These are phyloP conservation scores for Incumbomyces lentus DNA, from an alignment of 2,329 filamentous ascomycete genomes.

Conservation along the genomic window DNA sequence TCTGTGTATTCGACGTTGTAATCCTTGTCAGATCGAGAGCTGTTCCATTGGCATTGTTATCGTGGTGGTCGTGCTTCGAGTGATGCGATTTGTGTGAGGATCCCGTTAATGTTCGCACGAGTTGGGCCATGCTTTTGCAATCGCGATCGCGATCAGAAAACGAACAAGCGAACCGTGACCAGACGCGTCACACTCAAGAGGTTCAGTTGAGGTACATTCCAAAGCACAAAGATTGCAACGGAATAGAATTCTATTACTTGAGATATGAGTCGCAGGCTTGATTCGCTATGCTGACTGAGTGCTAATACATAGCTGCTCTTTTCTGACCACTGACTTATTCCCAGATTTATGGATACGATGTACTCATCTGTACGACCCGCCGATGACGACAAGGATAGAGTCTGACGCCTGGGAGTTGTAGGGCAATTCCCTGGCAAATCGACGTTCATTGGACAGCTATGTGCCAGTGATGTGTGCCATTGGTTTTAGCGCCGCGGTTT, in stretches of 20 bases:
- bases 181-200: background rate
- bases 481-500: no score
- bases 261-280: background rate
- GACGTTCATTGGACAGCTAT: no score
- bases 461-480: no score
- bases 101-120: slow-evolving; percentile 20
- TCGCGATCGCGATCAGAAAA: background rate
- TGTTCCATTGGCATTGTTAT: background rate
- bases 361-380: no score
- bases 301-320: no score
- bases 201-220: background rate
- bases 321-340: no score
- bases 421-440: no score
- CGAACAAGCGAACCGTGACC: background rate
- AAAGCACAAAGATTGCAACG: background rate
- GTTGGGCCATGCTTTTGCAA: slow-evolving; percentile 1
- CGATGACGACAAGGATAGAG: no score
- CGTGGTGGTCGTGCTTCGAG: slow-evolving; percentile 10
- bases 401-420: no score
- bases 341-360: no score
- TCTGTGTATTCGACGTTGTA: slow-evolving; percentile 20
- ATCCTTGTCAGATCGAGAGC: slow-evolving; percentile 13
- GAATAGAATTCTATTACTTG: background rate
- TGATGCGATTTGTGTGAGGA: slow-evolving; percentile 20
- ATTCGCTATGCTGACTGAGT: background rate